Base-by-base conservation (phyloP, 2,329 filamentous ascomycete species). In the Penicillium vulpinum region DNA sequence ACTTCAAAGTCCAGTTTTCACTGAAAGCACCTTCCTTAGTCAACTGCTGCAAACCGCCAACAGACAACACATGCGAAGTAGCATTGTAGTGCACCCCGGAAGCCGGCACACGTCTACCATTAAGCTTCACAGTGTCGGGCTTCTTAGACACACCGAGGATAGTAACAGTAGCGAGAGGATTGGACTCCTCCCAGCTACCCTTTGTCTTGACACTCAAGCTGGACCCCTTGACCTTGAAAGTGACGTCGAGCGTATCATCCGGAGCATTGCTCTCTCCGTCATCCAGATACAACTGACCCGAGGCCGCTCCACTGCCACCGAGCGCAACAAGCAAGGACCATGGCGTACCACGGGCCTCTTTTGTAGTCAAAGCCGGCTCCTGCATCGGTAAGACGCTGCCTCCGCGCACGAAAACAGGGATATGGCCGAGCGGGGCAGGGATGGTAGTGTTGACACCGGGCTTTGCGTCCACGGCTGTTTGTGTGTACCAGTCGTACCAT, bases 401-500 rank as follows among this genome's bases (percentile, higher is more conserved):
- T 24, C 89, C 89, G 13, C 88, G 83, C 18, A 92, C 70, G 64
- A 83, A 89, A 2, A 92, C 82, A 0, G 88, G 88, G 38, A 92
- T 91, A 64, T 92, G 84, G 13, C 83, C 83, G 2, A 88, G 73
- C 0, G 85, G 85, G 4, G 85, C 85, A 21, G 78, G 68, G 57
- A 88, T 84, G 4, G 84, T 86, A 13, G 80, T 80, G 67, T 88
- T 88, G 54, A 80, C 76, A 10, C 83, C 82, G 2, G 81, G 74
- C 26, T 76, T 59, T 0, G 78, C 81, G 16, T 77, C 67, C 3
- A 90, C 77, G 0, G 78, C 78, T 0, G 79, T 80, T 49, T 85
- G 83, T n/a, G 82, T 88, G 72, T 91, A 91, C 88, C 88, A 92
- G 70, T 92, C 89, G 66, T 91, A 92, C 86, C 88, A 92, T 2